These are phyloP conservation scores for Sclerotinia nivalis DNA, from an alignment of 2,329 filamentous ascomycete species.

Conservation along the genomic window DNA sequence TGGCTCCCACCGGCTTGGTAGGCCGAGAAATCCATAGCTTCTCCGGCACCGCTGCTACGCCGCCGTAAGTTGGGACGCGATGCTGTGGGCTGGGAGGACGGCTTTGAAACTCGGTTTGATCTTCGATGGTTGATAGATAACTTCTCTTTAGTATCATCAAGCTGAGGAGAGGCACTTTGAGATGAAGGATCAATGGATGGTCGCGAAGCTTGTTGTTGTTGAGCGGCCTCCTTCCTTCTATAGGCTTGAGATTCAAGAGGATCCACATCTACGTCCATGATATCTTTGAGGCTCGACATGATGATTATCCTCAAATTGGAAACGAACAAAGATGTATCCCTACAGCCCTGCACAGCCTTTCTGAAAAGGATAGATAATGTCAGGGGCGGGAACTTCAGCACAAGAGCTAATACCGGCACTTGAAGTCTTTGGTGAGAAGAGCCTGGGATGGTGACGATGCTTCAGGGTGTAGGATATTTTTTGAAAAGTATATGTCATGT, in stretches of 20 bases:
- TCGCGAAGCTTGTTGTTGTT: slow-evolving; percentile 36
- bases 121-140: slow-evolving; percentile 34
- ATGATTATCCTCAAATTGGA: slow-evolving; percentile 36
- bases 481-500: slow-evolving; percentile 32
- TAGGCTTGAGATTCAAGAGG: slow-evolving; percentile 42
- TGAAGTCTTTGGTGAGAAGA: slow-evolving; percentile 27
- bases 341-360: slow-evolving; percentile 40
- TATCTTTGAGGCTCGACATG: slow-evolving; percentile 43
- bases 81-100: slow-evolving; percentile 26
- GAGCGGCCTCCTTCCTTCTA: slow-evolving; percentile 40
- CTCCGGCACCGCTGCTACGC: slow-evolving; percentile 34
- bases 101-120: slow-evolving; percentile 36
- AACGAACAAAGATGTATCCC: slow-evolving; percentile 32
- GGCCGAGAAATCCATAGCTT: slow-evolving; percentile 35
- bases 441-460: slow-evolving; percentile 25
- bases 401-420: slow-evolving; percentile 33
- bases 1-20: slow-evolving; percentile 33
- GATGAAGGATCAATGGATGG: slow-evolving; percentile 31
- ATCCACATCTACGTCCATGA: slow-evolving; percentile 43
- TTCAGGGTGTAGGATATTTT: slow-evolving; percentile 27
- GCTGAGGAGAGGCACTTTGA: slow-evolving; percentile 31
- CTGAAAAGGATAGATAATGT: slow-evolving; percentile 34
- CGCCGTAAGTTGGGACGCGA: slow-evolving; percentile 30
- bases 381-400: slow-evolving; percentile 36
- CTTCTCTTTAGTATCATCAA: slow-evolving; percentile 33